A percentile compares a stretch with the other conserved stretches of the same genome.
phyloP scores from a whole-genome alignment of 1,284 basidiomycete species.

The Sparassis latifolia region DNA sequence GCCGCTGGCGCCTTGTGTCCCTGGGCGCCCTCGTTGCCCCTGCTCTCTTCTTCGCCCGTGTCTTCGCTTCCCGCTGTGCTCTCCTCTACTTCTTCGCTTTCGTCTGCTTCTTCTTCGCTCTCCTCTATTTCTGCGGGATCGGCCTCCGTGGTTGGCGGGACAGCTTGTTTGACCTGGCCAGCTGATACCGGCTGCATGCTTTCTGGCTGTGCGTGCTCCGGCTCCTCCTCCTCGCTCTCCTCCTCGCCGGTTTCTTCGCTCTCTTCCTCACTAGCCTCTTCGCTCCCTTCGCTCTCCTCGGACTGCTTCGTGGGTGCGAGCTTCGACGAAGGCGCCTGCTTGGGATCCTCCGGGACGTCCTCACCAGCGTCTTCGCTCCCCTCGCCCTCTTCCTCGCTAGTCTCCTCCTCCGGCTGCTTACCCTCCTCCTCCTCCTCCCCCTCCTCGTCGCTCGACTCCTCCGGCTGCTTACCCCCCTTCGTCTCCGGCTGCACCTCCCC shows the following conservation, averaged over 20 bases:
- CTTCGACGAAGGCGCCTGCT: no score
- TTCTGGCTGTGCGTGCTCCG: no score
- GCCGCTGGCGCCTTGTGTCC: no score
- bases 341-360: no score
- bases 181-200: no score
- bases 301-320: constrained; percentile 3
- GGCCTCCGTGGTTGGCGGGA: no score
- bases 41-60: constrained; percentile 34
- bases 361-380: constrained; percentile 42
- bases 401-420: constrained; percentile 5
- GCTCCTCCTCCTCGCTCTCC: constrained; percentile 2
- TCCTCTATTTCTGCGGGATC: background rate
- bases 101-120: background rate
- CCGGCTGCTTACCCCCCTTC: constrained; percentile 13
- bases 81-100: constrained; percentile 1
- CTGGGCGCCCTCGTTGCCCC: constrained; percentile 5
- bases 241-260: constrained; percentile 5
- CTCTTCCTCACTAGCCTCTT: constrained; percentile 4
- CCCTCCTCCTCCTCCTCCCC: constrained; percentile 17
- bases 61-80: constrained; percentile 45
- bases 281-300: constrained; percentile 16
- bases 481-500: constrained; percentile 21
- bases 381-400: constrained; percentile 31
- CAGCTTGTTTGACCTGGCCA: no score
- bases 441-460: constrained; percentile 12